Evolutionary conservation across 2,329 filamentous ascomycete species (phyloP).

Genomic region (Dactylellina drechsleri): DNA sequence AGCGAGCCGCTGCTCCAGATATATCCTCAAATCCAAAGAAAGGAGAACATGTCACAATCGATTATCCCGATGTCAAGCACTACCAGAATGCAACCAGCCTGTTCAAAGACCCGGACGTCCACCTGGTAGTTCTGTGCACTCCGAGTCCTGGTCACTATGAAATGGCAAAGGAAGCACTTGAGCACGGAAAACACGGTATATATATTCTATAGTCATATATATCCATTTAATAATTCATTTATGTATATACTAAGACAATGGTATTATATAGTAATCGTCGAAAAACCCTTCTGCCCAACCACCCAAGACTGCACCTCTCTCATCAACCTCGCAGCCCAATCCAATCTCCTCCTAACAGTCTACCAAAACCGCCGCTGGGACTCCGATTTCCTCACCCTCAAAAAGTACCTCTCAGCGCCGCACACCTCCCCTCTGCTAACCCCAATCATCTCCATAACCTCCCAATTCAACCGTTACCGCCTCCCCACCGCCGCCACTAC

Average conservation of each 20-base stretch:
- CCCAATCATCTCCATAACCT: slow-evolving; percentile 55
- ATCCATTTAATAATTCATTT: not conserved
- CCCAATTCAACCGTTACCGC: slow-evolving; percentile 58
- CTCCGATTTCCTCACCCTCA: slow-evolving; percentile 62
- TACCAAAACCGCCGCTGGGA: slow-evolving; percentile 63
- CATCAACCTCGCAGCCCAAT: slow-evolving; percentile 59
- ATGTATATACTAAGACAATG: slow-evolving; percentile 1
- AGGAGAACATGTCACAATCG: slow-evolving; percentile 64
- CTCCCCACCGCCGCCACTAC: slow-evolving; percentile 29
- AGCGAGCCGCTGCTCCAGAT: slow-evolving; percentile 60
- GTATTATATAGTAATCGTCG: slow-evolving; percentile 59
- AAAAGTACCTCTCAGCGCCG: slow-evolving; percentile 51
- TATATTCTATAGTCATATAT: not conserved
- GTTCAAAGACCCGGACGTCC: slow-evolving; percentile 60
- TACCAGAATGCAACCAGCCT: slow-evolving; percentile 60
- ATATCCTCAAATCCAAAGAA: slow-evolving; percentile 26
- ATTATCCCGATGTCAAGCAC: slow-evolving; percentile 63
- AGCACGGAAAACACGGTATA: slow-evolving; percentile 62
- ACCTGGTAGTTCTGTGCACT: slow-evolving; percentile 61
- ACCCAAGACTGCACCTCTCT: slow-evolving; percentile 60
- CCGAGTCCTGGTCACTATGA: slow-evolving; percentile 59
- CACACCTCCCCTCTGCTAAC: slow-evolving; percentile 53
- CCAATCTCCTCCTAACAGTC: slow-evolving; percentile 60
- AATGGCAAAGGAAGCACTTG: slow-evolving; percentile 60
- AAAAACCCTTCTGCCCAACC: slow-evolving; percentile 62